A percentile compares a stretch with the other conserved stretches of the same genome.
Evolutionary conservation across 805 yeast genomes (phyloP).

Genomic region (Nakazawaea holstii): DNA sequence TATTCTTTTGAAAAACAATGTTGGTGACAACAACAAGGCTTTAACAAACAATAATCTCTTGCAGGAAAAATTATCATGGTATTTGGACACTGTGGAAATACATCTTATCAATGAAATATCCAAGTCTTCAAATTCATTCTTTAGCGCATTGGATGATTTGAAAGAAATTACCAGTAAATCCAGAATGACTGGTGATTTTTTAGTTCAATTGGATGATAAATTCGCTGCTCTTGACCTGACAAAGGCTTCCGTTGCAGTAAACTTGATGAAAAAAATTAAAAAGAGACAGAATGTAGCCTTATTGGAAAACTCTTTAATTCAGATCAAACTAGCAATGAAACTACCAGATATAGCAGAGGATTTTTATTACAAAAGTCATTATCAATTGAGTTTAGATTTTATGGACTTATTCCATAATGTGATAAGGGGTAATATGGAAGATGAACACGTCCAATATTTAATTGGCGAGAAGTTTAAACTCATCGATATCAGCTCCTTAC

Average conservation of each 20-base stretch:
- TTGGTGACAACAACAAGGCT: slow-evolving; percentile 27
- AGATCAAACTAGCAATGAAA: slow-evolving; percentile 39
- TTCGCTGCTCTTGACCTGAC: slow-evolving; percentile 41
- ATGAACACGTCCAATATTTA: neutral
- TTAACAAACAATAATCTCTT: slow-evolving; percentile 49
- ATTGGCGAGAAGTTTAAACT: slow-evolving; percentile 12
- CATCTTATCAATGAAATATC: slow-evolving; percentile 79
- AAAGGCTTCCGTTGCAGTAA: slow-evolving; percentile 46
- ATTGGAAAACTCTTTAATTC: slow-evolving; percentile 57
- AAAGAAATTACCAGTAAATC: slow-evolving; percentile 57
- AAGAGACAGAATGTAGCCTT: slow-evolving; percentile 55
- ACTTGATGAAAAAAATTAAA: slow-evolving; percentile 41
- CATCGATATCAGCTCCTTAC: slow-evolving; percentile 36
- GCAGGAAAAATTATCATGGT: slow-evolving; percentile 76
- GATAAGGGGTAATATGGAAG: slow-evolving; percentile 43
- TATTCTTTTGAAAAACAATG: slow-evolving; percentile 29
- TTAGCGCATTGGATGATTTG: slow-evolving; percentile 77
- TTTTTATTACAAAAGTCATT: slow-evolving; percentile 37
- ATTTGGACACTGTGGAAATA: slow-evolving; percentile 80
- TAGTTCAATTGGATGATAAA: slow-evolving; percentile 39
- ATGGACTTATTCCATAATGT: slow-evolving; percentile 53
- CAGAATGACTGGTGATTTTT: slow-evolving; percentile 39
- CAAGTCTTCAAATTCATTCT: slow-evolving; percentile 77
- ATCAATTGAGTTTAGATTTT: slow-evolving; percentile 50
- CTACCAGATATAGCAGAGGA: slow-evolving; percentile 46